These are phyloP conservation scores for Vitis cinerea DNA, from an alignment of 164 flowering plant species.

Conservation along the genomic window DNA sequence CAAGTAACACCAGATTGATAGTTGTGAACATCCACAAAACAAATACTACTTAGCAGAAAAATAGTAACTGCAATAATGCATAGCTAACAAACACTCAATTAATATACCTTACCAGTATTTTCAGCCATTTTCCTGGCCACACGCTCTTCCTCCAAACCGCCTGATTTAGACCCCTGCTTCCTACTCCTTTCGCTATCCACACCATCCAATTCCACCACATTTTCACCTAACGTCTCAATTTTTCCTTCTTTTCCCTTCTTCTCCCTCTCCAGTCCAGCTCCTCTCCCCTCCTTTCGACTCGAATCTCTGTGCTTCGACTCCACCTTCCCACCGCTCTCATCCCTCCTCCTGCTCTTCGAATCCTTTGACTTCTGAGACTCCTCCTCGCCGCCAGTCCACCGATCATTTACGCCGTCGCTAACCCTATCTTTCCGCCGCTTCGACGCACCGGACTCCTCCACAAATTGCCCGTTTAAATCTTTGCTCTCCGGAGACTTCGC, in stretches of 20 bases:
- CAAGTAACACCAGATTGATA: too few relatives aligned
- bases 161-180: background rate
- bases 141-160: constrained; percentile 13
- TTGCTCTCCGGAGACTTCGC: constrained; percentile 20
- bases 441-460: constrained; percentile 27
- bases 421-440: constrained; percentile 27
- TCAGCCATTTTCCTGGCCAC: constrained; percentile 13
- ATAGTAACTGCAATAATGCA: background rate
- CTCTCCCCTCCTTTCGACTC: constrained; percentile 25
- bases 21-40: too few relatives aligned
- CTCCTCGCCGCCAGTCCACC: constrained; percentile 38
- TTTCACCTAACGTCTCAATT: constrained; percentile 15
- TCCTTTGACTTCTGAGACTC: constrained; percentile 19
- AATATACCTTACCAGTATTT: constrained; percentile 40
- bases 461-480: constrained; percentile 26
- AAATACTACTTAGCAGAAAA: background rate
- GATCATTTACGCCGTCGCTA: constrained; percentile 22
- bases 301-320: constrained; percentile 27
- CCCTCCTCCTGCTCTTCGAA: constrained; percentile 30
- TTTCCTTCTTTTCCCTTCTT: constrained; percentile 24
- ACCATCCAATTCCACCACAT: background rate
- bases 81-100: constrained; percentile 6
- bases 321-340: constrained; percentile 22
- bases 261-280: constrained; percentile 20
- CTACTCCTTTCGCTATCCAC: background rate